Conservation (phyloP, 371 early-diverging fungal genomes). For the Saksenaea vasiformis region DNA sequence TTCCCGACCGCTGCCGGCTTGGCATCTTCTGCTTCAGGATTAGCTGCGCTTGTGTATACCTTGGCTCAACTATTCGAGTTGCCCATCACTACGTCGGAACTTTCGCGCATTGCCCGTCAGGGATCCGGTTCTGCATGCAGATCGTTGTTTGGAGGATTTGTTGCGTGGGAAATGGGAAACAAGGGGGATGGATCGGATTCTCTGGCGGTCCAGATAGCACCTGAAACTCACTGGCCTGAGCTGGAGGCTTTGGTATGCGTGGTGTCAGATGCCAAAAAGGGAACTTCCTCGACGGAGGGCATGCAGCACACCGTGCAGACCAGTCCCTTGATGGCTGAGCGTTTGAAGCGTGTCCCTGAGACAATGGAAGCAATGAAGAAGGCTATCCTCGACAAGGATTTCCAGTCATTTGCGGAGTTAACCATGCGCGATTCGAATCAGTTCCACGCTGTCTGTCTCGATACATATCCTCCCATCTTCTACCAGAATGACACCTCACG, state of each 20-base stretch:
- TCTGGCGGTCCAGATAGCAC: conserved; percentile 87
- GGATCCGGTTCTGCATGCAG: conserved; percentile 98
- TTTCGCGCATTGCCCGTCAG: conserved; percentile 92
- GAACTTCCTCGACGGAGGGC: conserved; percentile 90
- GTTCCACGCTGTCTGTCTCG: conserved; percentile 97
- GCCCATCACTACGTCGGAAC: conserved; percentile 65
- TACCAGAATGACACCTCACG: conserved; percentile 95
- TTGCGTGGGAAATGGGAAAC: conserved; percentile 93
- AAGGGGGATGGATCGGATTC: conserved; percentile 84
- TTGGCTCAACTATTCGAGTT: conserved; percentile 80
- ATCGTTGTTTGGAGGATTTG: conserved; percentile 96
- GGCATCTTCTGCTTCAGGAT: conserved; percentile 98
- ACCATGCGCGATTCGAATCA: conserved; percentile 99
- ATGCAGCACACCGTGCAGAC: conserved; percentile 97
- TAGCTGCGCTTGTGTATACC: conserved; percentile 91
- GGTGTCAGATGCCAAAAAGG: conserved; percentile 91
- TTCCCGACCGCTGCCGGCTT: conserved; percentile 99
- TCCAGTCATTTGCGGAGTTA: conserved; percentile 87
- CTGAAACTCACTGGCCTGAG: conserved; percentile 94
- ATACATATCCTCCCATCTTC: conserved; percentile 93
- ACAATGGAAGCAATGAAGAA: conserved; percentile 85
- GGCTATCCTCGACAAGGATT: conserved; percentile 88
- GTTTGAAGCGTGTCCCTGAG: conserved; percentile 85
- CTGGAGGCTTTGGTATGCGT: conserved; percentile 94
- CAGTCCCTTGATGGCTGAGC: conserved; percentile 82